A percentile compares a stretch with the other conserved stretches of the same genome.
phyloP scores from a whole-genome alignment of 495 filamentous ascomycete genomes.

The Aspergillus campestris region DNA sequence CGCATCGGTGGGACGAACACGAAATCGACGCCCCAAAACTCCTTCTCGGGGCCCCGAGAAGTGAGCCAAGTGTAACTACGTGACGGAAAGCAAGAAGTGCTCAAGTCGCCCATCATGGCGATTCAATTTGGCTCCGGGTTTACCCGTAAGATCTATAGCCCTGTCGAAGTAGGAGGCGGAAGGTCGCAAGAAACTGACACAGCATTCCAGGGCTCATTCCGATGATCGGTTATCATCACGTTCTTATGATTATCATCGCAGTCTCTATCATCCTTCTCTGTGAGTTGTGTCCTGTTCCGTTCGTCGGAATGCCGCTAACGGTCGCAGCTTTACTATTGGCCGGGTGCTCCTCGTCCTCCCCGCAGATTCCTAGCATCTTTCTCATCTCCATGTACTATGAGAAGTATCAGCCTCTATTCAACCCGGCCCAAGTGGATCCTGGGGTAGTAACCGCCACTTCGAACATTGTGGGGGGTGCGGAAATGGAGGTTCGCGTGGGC shows the following conservation, averaged over 20 bases:
- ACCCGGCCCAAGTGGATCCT: conserved; percentile 74
- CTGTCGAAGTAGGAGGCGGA: not conserved
- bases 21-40: conserved; percentile 15
- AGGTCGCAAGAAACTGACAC: conserved; percentile 6
- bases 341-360: conserved; percentile 62
- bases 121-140: conserved; percentile 17
- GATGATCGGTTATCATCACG: conserved; percentile 96
- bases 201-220: conserved; percentile 65
- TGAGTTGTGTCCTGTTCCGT: conserved; percentile 40
- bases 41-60: conserved; percentile 45
- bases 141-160: conserved; percentile 21
- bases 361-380: conserved; percentile 60
- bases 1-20: not conserved
- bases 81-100: conserved; percentile 5
- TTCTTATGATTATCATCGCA: conserved; percentile 94
- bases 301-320: conserved; percentile 18
- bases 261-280: conserved; percentile 91
- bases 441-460: conserved; percentile 60
- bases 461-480: conserved; percentile 55
- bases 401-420: conserved; percentile 51
- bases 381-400: conserved; percentile 64
- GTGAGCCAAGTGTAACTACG: conserved; percentile 25
- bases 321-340: conserved; percentile 53
- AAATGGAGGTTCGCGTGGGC: conserved; percentile 60
- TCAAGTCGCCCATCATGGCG: conserved; percentile 22